Percentiles rank a stretch among this genome's conserved stretches.
Evolutionary conservation across 2,329 filamentous ascomycete species (phyloP).

Genomic region (Intubia oerlemansii): DNA sequence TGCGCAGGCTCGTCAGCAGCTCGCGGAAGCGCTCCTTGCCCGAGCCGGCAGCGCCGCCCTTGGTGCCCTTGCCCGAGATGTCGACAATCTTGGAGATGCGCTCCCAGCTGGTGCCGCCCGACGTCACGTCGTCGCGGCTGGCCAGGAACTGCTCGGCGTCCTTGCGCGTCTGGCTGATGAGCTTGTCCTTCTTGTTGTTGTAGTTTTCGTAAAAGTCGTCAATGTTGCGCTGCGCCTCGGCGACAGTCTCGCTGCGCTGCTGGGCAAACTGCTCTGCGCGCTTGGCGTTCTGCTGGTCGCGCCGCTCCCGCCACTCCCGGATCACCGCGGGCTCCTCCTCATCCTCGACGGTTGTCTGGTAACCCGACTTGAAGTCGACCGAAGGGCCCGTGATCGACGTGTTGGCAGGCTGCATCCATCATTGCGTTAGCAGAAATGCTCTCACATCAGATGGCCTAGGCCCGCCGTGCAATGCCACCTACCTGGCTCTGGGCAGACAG

Average conservation of each 20-base stretch:
- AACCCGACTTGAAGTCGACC: conserved; percentile 40
- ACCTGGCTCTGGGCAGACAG: conserved; percentile 50
- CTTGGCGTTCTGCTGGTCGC: conserved; percentile 63
- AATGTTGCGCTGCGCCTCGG: conserved; percentile 81
- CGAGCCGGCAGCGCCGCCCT: conserved; percentile 70
- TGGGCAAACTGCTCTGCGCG: conserved; percentile 65
- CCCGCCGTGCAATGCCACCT: too few relatives aligned
- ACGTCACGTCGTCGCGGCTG: conserved; percentile 76
- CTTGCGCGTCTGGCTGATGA: conserved; percentile 64
- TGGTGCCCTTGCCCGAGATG: conserved; percentile 75
- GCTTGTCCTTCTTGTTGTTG: conserved; percentile 94
- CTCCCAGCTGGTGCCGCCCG: conserved; percentile 95
- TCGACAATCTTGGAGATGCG: conserved; percentile 96
- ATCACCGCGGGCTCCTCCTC: conserved; percentile 82
- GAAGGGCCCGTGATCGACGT: conserved; percentile 58
- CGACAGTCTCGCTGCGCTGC: conserved; percentile 68
- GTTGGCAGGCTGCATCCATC: not conserved
- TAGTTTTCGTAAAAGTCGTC: conserved; percentile 99
- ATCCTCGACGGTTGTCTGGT: conserved; percentile 31
- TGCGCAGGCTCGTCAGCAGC: conserved; percentile 65
- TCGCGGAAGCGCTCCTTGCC: conserved; percentile 96
- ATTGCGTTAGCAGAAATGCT: too few relatives aligned
- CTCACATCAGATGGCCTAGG: too few relatives aligned
- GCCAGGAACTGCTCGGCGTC: conserved; percentile 87
- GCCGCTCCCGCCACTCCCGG: conserved; percentile 77